A percentile compares a stretch with the other conserved stretches of the same genome.
Conservation (phyloP, 176 grass and related monocot species). For the Paspalum notatum region DNA sequence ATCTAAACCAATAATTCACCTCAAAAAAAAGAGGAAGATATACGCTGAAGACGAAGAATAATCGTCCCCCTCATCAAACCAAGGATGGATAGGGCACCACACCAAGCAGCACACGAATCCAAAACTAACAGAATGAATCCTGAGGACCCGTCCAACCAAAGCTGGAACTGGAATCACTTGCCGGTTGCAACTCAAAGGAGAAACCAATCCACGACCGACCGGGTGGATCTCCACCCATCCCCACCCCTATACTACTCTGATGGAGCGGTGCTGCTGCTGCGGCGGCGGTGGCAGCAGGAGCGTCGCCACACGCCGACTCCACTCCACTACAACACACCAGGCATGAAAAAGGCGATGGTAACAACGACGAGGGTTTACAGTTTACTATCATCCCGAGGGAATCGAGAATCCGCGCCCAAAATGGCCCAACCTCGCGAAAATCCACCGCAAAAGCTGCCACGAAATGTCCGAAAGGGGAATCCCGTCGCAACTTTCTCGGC, state of each 20-base stretch:
- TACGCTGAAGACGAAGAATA: background rate
- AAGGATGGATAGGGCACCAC: background rate
- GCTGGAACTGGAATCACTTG: slow-evolving; percentile 8
- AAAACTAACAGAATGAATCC: background rate
- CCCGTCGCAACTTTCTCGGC: background rate
- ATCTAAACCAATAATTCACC: background rate
- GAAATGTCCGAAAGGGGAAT: background rate
- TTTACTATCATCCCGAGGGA: slow-evolving; percentile 27
- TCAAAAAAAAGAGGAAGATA: background rate
- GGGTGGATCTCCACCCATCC: background rate
- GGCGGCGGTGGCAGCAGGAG: background rate
- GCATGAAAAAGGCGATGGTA: background rate
- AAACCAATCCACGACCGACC: background rate
- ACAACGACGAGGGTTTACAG: slow-evolving; percentile 7
- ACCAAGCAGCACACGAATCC: background rate
- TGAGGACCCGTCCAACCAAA: background rate
- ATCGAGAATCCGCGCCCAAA: background rate
- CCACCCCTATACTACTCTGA: background rate
- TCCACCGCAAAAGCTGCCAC: background rate
- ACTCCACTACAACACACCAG: background rate
- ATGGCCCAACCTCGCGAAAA: slow-evolving; percentile 14
- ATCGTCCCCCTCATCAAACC: background rate
- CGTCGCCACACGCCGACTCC: background rate
- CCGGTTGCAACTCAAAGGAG: background rate
- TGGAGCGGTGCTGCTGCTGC: background rate